Evolutionary conservation across 805 yeast species (phyloP).

Genomic region (Lipomyces mesembrius): DNA sequence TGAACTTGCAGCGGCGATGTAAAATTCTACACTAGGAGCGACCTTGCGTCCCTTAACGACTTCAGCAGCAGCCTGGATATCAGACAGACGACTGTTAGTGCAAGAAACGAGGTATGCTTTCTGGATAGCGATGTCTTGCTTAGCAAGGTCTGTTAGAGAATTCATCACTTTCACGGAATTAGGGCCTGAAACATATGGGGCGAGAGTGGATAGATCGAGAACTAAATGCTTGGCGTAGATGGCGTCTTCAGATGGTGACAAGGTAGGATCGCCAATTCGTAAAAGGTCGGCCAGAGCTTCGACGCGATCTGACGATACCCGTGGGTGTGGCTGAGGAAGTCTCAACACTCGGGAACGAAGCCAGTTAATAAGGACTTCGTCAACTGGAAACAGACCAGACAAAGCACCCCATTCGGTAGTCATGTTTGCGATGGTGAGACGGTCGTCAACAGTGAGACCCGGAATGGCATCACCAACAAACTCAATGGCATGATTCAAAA

Average conservation of each 20-base stretch:
- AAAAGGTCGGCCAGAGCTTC: constrained; percentile 54
- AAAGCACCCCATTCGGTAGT: constrained; percentile 99
- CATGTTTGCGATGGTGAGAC: constrained; percentile 95
- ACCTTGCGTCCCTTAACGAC: constrained; percentile 81
- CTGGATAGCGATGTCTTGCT: constrained; percentile 74
- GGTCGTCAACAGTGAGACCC: constrained; percentile 73
- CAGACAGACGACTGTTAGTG: constrained; percentile 92
- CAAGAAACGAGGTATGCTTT: constrained; percentile 98
- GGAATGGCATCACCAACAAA: constrained; percentile 82
- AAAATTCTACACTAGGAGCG: constrained; percentile 89
- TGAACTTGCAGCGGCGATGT: constrained; percentile 96
- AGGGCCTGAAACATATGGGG: constrained; percentile 95
- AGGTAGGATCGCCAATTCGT: constrained; percentile 25
- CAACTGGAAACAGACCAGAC: constrained; percentile 97
- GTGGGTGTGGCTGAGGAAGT: constrained; percentile 73
- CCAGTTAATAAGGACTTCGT: constrained; percentile 74
- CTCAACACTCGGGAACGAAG: constrained; percentile 65
- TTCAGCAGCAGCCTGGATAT: constrained; percentile 91
- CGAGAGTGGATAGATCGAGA: constrained; percentile 75
- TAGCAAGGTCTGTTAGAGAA: constrained; percentile 73
- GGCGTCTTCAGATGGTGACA: constrained; percentile 66
- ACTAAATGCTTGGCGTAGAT: constrained; percentile 84
- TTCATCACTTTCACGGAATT: constrained; percentile 92
- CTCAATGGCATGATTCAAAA: constrained; percentile 86
- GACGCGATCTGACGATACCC: constrained; percentile 70